Conservation (phyloP, 2,329 filamentous ascomycete genomes). For the Hymenotorrendiella dingleyae region DNA sequence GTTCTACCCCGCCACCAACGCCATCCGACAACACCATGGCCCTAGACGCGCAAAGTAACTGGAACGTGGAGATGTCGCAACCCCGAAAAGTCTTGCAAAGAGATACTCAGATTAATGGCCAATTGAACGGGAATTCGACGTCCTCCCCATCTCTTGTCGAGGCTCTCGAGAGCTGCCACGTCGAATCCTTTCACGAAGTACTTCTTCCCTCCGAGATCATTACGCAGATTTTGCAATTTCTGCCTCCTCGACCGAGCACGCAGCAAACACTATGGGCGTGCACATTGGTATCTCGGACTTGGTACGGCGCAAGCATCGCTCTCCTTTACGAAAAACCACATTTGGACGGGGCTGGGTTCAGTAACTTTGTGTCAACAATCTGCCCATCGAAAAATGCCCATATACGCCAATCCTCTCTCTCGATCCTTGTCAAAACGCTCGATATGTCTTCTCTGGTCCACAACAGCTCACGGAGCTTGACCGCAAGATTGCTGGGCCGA, state of each 20-base stretch:
- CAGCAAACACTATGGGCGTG: slow-evolving; percentile 28
- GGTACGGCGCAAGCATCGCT: slow-evolving; percentile 26
- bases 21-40: slow-evolving; percentile 15
- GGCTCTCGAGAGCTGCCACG: neutral
- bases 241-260: slow-evolving; percentile 16
- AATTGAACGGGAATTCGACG: no score
- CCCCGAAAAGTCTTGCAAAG: slow-evolving; percentile 14
- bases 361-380: slow-evolving; percentile 27
- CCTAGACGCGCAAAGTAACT: slow-evolving; percentile 29
- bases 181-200: slow-evolving; percentile 16
- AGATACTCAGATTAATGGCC: neutral
- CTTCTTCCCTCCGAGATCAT: slow-evolving; percentile 30
- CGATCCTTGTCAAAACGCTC: slow-evolving; percentile 25
- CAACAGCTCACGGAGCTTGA: slow-evolving; percentile 27
- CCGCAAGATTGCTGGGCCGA: slow-evolving; percentile 28
- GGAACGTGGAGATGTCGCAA: slow-evolving; percentile 29
- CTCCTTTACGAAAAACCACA: slow-evolving; percentile 26
- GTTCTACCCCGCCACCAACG: neutral
- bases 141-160: no score
- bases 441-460: slow-evolving; percentile 31
- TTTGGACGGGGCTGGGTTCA: slow-evolving; percentile 28
- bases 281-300: slow-evolving; percentile 27
- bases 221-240: slow-evolving; percentile 25
- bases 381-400: slow-evolving; percentile 33
- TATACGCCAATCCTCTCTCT: slow-evolving; percentile 27